Conservation (phyloP, 2,329 filamentous ascomycete genomes). For the Fusarium piperis region DNA sequence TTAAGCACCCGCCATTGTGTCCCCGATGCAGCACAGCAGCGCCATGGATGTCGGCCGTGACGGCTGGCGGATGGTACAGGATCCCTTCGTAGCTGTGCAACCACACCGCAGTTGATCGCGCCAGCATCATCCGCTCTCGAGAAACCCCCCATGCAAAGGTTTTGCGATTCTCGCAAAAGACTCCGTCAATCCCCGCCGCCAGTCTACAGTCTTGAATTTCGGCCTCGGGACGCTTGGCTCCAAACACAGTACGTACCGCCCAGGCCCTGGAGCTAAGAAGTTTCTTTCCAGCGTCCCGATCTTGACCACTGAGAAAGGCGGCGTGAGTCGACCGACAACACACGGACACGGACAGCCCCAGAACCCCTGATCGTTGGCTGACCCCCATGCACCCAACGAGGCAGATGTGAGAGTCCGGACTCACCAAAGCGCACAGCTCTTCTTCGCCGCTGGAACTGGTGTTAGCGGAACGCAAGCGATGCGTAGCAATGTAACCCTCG, state of each 20-base stretch:
- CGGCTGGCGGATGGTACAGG: conserved; percentile 25
- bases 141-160: conserved; percentile 6
- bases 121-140: conserved; percentile 11
- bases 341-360: conserved; percentile 4
- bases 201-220: conserved; percentile 23
- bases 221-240: conserved; percentile 2
- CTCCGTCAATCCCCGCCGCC: conserved; percentile 1
- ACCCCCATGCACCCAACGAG: conserved; percentile 8
- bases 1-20: conserved; percentile 19
- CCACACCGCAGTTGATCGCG: conserved; percentile 23
- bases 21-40: conserved; percentile 15
- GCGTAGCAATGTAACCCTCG: conserved; percentile 23
- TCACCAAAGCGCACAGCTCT: conserved; percentile 3
- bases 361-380: conserved; percentile 12
- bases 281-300: conserved; percentile 7
- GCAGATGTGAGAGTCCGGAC: conserved; percentile 16
- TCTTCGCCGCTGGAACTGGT: conserved; percentile 10
- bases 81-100: conserved; percentile 25
- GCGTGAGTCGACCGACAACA: conserved; percentile 14
- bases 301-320: conserved; percentile 13
- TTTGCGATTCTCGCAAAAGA: conserved; percentile 9
- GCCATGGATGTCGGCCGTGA: conserved; percentile 17
- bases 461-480: conserved; percentile 14
- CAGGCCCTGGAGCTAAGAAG: conserved; percentile 17
- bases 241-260: background rate